phyloP scores from a whole-genome alignment of 257 asterid genomes.

The Ilex asprella region DNA sequence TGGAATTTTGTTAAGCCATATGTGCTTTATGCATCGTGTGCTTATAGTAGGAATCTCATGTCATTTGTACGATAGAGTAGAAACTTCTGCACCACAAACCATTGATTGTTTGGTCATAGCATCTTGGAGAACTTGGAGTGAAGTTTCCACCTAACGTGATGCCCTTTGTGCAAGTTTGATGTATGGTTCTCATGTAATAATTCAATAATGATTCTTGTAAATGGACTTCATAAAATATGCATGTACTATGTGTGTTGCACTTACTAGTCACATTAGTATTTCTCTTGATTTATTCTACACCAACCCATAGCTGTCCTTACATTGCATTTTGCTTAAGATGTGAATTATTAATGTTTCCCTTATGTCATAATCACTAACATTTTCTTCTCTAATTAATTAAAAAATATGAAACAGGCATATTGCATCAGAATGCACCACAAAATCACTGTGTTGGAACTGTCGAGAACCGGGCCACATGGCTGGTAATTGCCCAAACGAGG shows the following conservation, averaged over 20 bases:
- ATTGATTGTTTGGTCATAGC: too few relatives aligned
- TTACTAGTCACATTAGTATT: not conserved
- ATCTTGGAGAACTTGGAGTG: too few relatives aligned
- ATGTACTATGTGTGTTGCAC: not conserved
- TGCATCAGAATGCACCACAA: constrained; percentile 68
- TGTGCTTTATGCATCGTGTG: too few relatives aligned
- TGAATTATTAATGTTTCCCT: too few relatives aligned
- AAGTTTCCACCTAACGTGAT: not conserved
- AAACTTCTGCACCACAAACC: too few relatives aligned
- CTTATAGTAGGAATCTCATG: too few relatives aligned
- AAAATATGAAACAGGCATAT: constrained; percentile 37
- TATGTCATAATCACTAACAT: too few relatives aligned
- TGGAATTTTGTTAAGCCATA: too few relatives aligned
- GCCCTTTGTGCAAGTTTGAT: not conserved
- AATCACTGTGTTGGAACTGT: constrained; percentile 79
- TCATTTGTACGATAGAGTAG: too few relatives aligned
- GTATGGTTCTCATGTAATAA: not conserved
- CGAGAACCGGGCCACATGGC: constrained; percentile 91
- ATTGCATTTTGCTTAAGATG: too few relatives aligned
- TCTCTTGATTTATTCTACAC: not conserved
- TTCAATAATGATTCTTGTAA: not conserved
- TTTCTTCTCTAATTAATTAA: too few relatives aligned
- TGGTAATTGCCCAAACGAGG: constrained; percentile 68
- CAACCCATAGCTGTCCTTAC: not conserved
- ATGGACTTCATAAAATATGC: not conserved